A percentile compares a stretch with the other conserved stretches of the same genome.
These are phyloP conservation scores for Alternaria viburni DNA, from an alignment of 2,329 filamentous ascomycete species.

Conservation along the genomic window DNA sequence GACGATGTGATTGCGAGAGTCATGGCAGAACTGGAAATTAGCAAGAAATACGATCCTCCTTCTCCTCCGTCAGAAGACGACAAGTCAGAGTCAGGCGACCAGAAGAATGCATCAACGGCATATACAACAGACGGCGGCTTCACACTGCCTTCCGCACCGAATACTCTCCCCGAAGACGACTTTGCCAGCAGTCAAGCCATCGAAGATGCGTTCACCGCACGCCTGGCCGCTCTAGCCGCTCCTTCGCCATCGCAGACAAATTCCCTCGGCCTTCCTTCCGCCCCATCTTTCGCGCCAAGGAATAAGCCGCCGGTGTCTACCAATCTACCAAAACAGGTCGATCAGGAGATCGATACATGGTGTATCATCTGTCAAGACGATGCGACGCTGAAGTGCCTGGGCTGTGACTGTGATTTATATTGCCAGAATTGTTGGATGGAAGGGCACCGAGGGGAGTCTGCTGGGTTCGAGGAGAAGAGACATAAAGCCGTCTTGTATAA, in stretches of 20 bases:
- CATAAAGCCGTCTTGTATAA: conserved; percentile 71
- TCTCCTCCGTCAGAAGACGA: conserved; percentile 28
- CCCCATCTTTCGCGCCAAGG: conserved; percentile 53
- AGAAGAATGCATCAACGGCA: conserved; percentile 3
- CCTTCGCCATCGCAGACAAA: conserved; percentile 42
- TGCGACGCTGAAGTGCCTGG: conserved; percentile 73
- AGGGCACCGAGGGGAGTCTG: conserved; percentile 74
- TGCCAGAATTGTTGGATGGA: conserved; percentile 81
- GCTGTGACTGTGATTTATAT: conserved; percentile 75
- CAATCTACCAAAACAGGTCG: conserved; percentile 57
- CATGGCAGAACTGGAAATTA: conserved; percentile 55
- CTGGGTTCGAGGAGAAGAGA: conserved; percentile 71
- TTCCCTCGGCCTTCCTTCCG: conserved; percentile 52
- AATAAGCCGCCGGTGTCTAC: conserved; percentile 44
- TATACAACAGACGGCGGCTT: conserved; percentile 22
- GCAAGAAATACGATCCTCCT: conserved; percentile 47
- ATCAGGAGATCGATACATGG: conserved; percentile 78
- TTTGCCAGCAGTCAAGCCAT: conserved; percentile 40
- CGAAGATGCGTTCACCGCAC: conserved; percentile 55
- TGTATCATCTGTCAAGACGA: conserved; percentile 84
- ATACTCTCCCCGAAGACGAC: conserved; percentile 34
- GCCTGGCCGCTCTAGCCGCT: conserved; percentile 53
- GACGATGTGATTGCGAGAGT: conserved; percentile 55
- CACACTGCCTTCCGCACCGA: conserved; percentile 55
- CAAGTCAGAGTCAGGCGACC: conserved; percentile 10